A percentile compares a stretch with the other conserved stretches of the same genome.
Evolutionary conservation across 352 stramenopile species (phyloP).

Genomic region (Plasmopara muralis): DNA sequence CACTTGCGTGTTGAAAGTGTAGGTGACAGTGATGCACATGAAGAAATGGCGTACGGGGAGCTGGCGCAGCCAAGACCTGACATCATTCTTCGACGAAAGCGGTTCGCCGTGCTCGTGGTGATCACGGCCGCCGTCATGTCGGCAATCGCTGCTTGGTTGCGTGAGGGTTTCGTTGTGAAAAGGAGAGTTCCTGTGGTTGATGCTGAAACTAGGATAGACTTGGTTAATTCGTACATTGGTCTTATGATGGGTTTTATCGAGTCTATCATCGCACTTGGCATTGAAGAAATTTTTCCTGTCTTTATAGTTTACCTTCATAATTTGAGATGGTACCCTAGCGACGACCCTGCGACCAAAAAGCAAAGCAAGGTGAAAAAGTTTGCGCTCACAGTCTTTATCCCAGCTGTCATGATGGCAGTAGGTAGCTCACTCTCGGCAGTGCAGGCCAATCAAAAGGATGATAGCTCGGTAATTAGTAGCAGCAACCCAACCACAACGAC

Average conservation of each 20-base stretch:
- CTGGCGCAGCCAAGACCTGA: conserved; percentile 39
- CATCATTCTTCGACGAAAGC: conserved; percentile 56
- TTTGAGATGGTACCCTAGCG: conserved; percentile 40
- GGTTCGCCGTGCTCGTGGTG: conserved; percentile 42
- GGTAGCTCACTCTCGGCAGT: conserved; percentile 45
- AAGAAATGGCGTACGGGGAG: conserved; percentile 26
- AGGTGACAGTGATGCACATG: conserved; percentile 16
- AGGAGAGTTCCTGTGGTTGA: conserved; percentile 12
- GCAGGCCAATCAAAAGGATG: conserved; percentile 48
- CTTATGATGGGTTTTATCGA: conserved; percentile 59
- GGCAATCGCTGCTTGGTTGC: conserved; percentile 29
- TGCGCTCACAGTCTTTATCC: conserved; percentile 51
- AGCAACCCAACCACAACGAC: conserved; percentile 5
- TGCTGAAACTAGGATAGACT: conserved; percentile 27
- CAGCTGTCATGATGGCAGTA: conserved; percentile 46
- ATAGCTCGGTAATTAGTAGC: conserved; percentile 8
- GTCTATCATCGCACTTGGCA: conserved; percentile 34
- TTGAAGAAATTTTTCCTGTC: conserved; percentile 48
- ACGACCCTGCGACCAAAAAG: conserved; percentile 39
- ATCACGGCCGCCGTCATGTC: conserved; percentile 37
- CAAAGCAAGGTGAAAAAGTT: conserved; percentile 53
- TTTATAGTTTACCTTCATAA: conserved; percentile 65
- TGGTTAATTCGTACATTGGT: conserved; percentile 50
- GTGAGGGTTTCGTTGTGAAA: conserved; percentile 33
- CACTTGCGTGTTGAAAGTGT: conserved; percentile 21